Conservation (phyloP, 441 rosid genomes). For the Syzygium malaccense region DNA sequence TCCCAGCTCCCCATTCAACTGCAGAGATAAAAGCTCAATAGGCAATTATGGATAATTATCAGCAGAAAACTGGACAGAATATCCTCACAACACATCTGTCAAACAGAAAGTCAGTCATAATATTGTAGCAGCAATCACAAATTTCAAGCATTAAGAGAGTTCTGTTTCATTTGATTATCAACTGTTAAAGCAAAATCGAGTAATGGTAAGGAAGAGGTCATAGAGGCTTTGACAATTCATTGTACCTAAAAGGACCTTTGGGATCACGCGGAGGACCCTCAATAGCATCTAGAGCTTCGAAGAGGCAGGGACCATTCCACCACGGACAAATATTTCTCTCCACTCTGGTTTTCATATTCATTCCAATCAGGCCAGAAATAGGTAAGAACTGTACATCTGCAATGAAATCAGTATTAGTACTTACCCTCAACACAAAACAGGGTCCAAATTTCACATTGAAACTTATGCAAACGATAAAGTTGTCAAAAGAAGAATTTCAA, state of each 20-base stretch:
- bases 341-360: background rate
- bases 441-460: background rate
- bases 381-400: slow-evolving; percentile 2
- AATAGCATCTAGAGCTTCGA: background rate
- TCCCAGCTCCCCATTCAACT: background rate
- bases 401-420: background rate
- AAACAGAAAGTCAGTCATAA: background rate
- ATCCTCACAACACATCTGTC: background rate
- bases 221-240: background rate
- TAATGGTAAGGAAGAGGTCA: background rate
- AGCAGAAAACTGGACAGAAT: background rate
- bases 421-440: background rate
- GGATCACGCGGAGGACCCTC: slow-evolving; percentile 5
- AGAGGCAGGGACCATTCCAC: background rate
- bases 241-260: background rate
- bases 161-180: background rate
- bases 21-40: background rate
- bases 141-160: background rate
- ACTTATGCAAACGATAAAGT: background rate
- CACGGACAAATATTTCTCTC: background rate
- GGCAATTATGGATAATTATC: background rate
- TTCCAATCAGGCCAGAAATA: background rate
- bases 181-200: background rate
- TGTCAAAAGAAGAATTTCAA: background rate
- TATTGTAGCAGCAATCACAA: background rate